Evolutionary conservation across 805 yeast genomes (phyloP).

Genomic region (Wickerhamomyces chaumierensis): DNA sequence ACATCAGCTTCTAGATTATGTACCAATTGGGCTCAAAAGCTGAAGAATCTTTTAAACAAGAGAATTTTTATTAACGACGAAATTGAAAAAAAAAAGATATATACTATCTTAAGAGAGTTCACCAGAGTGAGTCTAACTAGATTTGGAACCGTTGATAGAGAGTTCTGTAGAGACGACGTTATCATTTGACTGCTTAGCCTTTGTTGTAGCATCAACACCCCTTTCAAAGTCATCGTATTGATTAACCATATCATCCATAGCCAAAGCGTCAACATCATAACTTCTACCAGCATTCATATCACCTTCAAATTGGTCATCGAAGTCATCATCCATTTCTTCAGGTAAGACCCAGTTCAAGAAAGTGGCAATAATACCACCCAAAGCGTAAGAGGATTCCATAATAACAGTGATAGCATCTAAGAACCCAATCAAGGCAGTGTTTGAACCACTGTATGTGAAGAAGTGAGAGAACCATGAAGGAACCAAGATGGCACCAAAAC

Average conservation of each 20-base stretch:
- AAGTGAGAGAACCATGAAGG: slow-evolving; percentile 52
- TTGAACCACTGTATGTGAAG: slow-evolving; percentile 54
- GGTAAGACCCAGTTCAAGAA: slow-evolving; percentile 49
- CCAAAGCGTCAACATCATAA: background rate
- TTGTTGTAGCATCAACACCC: background rate
- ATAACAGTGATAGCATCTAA: slow-evolving; percentile 56
- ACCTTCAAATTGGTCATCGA: slow-evolving; percentile 4
- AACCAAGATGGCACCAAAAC: slow-evolving; percentile 59
- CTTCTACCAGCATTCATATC: background rate
- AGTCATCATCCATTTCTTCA: slow-evolving; percentile 37
- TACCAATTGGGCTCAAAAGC: too few species aligned
- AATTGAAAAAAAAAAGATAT: too few species aligned
- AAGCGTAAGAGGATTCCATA: slow-evolving; percentile 64
- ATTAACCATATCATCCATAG: background rate
- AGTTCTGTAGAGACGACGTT: background rate
- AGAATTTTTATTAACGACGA: background rate
- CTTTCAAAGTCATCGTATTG: background rate
- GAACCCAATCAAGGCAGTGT: slow-evolving; percentile 46
- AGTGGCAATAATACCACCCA: slow-evolving; percentile 55
- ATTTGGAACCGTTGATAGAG: background rate
- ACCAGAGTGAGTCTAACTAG: background rate
- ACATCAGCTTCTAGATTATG: too few species aligned
- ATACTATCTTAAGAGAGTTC: too few species aligned
- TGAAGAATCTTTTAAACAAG: too few species aligned
- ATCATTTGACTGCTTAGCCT: background rate